Evolutionary conservation across 768 basidiomycete species (phyloP), one percentile per base, ranked within the genome.

Genomic region (Boletus pseudopeckii): DNA sequence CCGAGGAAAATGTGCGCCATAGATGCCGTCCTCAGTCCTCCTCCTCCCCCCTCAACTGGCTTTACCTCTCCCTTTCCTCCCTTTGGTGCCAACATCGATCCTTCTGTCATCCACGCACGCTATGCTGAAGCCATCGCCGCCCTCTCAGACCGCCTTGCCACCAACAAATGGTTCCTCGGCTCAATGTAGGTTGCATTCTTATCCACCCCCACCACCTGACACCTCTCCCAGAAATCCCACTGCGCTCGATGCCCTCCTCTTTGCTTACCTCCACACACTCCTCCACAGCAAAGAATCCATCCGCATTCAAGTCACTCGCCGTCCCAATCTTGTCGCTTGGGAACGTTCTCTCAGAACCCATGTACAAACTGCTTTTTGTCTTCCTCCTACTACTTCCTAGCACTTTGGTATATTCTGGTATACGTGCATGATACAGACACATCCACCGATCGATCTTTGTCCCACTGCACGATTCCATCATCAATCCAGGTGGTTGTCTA

Each of bases 291-390:
- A 45, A 38, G 72, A 63, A 18, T 48, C 48, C 8, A 71, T 83
- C 20, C 79, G 86, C 33, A 77, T 82, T 36, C 85, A 88, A 63
- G 83, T 91, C 28, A 78, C 82, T 13, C 80, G 83, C 46, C 83
- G 81, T 54, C 83, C 81, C 38, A 92, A 92, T 62, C 84, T 93
- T 39, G 82, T 90, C 45, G 80, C 81, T 30, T 93, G 91, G 90
- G 90, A 92, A 65, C 79, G 74, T 59, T 74, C 82, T 32, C 84
- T 92, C 18, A 80, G 86, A 32, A 69, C 74, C 15, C 71, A 79
- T 45, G 82, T 92, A 8, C 73, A 77, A 37, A 73, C 72, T 42
- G 78, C 81, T 4, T 90, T 88, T 58, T 56, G 52, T 32, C 44
- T 50, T 11, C 26, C 56, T 22, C 32, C 48, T 3, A 4, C 48